Percentiles rank a stretch among this genome's conserved stretches.
Evolutionary conservation across 2,329 filamentous ascomycete genomes (phyloP).

Genomic region (Epichloe amarillans): DNA sequence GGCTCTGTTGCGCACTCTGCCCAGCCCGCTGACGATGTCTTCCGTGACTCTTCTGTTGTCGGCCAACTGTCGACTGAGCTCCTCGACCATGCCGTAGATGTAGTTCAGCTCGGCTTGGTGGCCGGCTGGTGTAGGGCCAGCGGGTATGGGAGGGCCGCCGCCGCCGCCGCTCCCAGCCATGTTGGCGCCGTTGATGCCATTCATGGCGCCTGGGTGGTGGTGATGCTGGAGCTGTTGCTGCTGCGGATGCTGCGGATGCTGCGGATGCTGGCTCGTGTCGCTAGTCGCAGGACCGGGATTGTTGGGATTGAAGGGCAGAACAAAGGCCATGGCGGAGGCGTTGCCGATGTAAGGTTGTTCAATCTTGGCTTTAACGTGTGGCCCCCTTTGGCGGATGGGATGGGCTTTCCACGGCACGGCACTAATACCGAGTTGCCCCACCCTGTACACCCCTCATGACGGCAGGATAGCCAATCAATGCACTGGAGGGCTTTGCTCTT

Average conservation of each 20-base stretch:
- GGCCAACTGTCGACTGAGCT: slow-evolving; percentile 48
- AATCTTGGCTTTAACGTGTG: background rate
- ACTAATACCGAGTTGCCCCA: background rate
- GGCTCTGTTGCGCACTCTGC: slow-evolving; percentile 45
- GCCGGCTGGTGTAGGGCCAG: slow-evolving; percentile 49
- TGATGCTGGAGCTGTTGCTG: slow-evolving; percentile 4
- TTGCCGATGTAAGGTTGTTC: background rate
- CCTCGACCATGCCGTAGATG: slow-evolving; percentile 55
- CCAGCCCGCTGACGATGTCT: slow-evolving; percentile 49
- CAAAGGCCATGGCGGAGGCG: slow-evolving; percentile 7
- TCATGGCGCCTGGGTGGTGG: slow-evolving; percentile 23
- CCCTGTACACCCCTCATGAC: too few relatives aligned
- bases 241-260: slow-evolving; percentile 6
- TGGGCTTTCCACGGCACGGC: background rate
- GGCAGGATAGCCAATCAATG: too few relatives aligned
- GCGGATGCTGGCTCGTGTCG: slow-evolving; percentile 1
- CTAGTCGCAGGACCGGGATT: slow-evolving; percentile 1
- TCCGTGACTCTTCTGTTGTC: slow-evolving; percentile 49
- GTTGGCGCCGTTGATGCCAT: slow-evolving; percentile 35
- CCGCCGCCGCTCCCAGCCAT: slow-evolving; percentile 21
- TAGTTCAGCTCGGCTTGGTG: slow-evolving; percentile 56
- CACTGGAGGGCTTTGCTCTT: too few relatives aligned
- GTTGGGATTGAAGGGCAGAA: background rate
- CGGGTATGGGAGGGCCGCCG: slow-evolving; percentile 16
- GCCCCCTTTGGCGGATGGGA: too few relatives aligned